Evolutionary conservation across 352 stramenopile species (phyloP), one percentile per base, ranked within the genome.

Genomic region (Phytophthora meadii): DNA sequence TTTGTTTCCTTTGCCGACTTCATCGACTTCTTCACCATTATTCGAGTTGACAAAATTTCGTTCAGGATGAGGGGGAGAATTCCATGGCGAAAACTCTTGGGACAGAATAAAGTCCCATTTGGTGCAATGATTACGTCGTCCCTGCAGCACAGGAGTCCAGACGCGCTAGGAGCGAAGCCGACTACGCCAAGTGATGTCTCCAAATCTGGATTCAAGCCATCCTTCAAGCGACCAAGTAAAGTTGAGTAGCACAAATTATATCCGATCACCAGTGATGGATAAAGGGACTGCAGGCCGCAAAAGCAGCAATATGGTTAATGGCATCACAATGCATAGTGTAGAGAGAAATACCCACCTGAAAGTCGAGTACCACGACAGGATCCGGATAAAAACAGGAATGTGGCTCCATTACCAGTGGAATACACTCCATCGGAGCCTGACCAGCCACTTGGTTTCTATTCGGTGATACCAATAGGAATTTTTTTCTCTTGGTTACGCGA

Each of bases 211-310:
- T 93, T 77, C 11, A 92, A 53, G 4, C 88, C 87, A 65, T 94
- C 83, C 8, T 88, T 80, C 11, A 99, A 70, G 44, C 97, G 96
- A 9, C 98, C 97, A 32, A 98, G 76, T 44, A 97, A 88, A 15
- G 93, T 99, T 30, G 95, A 98, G 75, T 99, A 99, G 76, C 98
- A 99, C 5, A 99, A 72, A 77, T 99, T 99, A 74, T 99, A 99
- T 19, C 92, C 98, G 68, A 99, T 99, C 7, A 99, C 92, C 37
- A 99, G 94, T 2, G 97, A 99, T 12, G 98, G 98, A 79, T 99
- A 99, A 19, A 99, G 83, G n/a, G 97, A 99, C 86, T 97, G 27
- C 25, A 22, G 14, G 15, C 14, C 14, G 28, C 24, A 54, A 46
- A 59, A 0, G 8, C 37, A 44, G 5, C 30, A 14, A 11, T 14